Conservation (phyloP, 768 basidiomycete species). For the Myochromella boudieri region DNA sequence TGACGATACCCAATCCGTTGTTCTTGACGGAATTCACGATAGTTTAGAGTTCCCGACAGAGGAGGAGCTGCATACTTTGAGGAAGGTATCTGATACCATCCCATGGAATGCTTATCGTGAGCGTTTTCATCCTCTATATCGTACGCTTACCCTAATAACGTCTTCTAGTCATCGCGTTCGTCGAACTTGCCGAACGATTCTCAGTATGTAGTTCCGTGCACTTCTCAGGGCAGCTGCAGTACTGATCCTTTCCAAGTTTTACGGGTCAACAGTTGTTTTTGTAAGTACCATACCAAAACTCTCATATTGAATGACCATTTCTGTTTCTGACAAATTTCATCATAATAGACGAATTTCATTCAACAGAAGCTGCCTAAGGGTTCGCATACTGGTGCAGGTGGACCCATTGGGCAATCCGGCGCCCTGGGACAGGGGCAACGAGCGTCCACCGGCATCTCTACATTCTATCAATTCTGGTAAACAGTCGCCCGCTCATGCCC, state of each 20-base stretch:
- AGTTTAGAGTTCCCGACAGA: conserved; percentile 65
- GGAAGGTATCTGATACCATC: conserved; percentile 58
- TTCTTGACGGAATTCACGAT: conserved; percentile 37
- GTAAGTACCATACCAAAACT: conserved; percentile 24
- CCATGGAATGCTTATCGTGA: conserved; percentile 59
- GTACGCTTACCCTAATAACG: not conserved
- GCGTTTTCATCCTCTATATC: conserved; percentile 14
- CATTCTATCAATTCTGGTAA: conserved; percentile 72
- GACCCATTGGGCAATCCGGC: conserved; percentile 55
- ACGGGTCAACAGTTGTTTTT: conserved; percentile 50
- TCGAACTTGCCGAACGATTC: conserved; percentile 75
- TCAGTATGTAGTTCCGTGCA: conserved; percentile 52
- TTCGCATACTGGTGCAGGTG: conserved; percentile 65
- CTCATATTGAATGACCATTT: not conserved
- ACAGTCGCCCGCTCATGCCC: conserved; percentile 16
- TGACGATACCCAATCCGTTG: too few species aligned
- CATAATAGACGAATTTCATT: conserved; percentile 65
- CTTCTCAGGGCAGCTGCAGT: too few species aligned
- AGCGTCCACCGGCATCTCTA: conserved; percentile 69
- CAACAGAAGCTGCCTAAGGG: conserved; percentile 67
- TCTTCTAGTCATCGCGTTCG: conserved; percentile 55
- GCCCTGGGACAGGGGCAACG: conserved; percentile 69
- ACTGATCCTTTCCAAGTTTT: conserved; percentile 29
- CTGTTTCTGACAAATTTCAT: not conserved
- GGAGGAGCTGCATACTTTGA: conserved; percentile 56